A percentile compares a stretch with the other conserved stretches of the same genome.
phyloP scores from a whole-genome alignment of 495 filamentous ascomycete species.

The Neurospora sp. region DNA sequence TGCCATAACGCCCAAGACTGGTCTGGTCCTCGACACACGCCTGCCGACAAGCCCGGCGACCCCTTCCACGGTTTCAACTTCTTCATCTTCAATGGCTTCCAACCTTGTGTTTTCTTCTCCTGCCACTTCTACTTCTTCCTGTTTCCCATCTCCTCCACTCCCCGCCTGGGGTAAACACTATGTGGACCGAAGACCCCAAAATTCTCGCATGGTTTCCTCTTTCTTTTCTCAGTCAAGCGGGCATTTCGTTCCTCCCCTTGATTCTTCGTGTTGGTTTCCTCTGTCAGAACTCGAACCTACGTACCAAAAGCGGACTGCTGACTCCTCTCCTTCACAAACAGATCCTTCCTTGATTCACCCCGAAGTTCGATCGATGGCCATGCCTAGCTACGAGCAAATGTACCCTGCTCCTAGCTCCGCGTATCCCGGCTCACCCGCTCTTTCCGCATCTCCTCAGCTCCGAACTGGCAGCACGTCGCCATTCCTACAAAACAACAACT shows the following conservation, averaged over 20 bases:
- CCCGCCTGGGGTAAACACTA: constrained; percentile 22
- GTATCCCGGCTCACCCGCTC: constrained; percentile 36
- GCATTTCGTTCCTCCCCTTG: constrained; percentile 50
- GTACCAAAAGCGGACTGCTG: constrained; percentile 16
- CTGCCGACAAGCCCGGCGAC: constrained; percentile 21
- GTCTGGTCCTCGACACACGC: constrained; percentile 23
- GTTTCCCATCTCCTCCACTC: constrained; percentile 28
- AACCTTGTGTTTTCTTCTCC: constrained; percentile 42
- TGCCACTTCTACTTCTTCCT: constrained; percentile 35
- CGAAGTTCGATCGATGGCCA: constrained; percentile 36
- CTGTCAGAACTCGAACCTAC: constrained; percentile 12
- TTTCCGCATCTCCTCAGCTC: constrained; percentile 37
- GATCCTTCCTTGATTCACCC: constrained; percentile 42
- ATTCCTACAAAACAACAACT: constrained; percentile 28
- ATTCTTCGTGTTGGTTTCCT: constrained; percentile 55
- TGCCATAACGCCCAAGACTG: constrained; percentile 12
- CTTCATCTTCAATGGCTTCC: constrained; percentile 13
- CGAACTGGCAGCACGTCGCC: constrained; percentile 36
- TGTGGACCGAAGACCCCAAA: constrained; percentile 14
- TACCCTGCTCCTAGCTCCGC: constrained; percentile 30
- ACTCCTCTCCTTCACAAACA: constrained; percentile 18
- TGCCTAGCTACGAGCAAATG: constrained; percentile 32
- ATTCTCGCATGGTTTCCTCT: constrained; percentile 20
- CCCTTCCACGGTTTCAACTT: constrained; percentile 19
- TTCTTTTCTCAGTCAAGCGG: constrained; percentile 50